phyloP scores from a whole-genome alignment of 2,329 filamentous ascomycete genomes.

The Drechslerella dactyloides region DNA sequence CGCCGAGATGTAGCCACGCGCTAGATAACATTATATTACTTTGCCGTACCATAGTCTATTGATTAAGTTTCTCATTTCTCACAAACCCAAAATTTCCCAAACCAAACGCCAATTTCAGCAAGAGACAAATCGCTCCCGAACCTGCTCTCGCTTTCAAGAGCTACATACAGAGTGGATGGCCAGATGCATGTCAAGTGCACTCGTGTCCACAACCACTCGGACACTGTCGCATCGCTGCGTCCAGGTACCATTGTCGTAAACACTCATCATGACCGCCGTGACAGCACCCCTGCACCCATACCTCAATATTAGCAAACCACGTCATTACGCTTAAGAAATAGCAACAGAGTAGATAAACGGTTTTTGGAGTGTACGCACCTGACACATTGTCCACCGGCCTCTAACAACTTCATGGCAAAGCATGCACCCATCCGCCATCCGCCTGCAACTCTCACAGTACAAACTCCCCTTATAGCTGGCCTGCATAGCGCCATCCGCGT shows the following conservation, averaged over 20 bases:
- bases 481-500: slow-evolving; percentile 29
- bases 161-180: too few relatives aligned
- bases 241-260: slow-evolving; percentile 53
- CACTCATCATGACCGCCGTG: slow-evolving; percentile 53
- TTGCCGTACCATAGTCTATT: too few relatives aligned
- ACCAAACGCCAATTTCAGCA: too few relatives aligned
- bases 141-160: too few relatives aligned
- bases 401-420: slow-evolving; percentile 53
- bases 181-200: slow-evolving; percentile 44
- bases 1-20: too few relatives aligned
- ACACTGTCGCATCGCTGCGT: slow-evolving; percentile 51
- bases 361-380: slow-evolving; percentile 22
- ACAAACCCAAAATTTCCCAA: too few relatives aligned
- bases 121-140: too few relatives aligned
- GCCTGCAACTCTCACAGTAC: slow-evolving; percentile 52
- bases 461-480: slow-evolving; percentile 51
- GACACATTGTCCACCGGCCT: slow-evolving; percentile 54
- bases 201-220: slow-evolving; percentile 53
- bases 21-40: too few relatives aligned
- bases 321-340: not conserved
- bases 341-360: not conserved
- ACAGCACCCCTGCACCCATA: slow-evolving; percentile 48
- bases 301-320: not conserved
- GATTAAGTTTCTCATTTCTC: too few relatives aligned
- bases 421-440: slow-evolving; percentile 53